phyloP scores from a whole-genome alignment of 2,329 filamentous ascomycete species.

The Monosporascus sp. region DNA sequence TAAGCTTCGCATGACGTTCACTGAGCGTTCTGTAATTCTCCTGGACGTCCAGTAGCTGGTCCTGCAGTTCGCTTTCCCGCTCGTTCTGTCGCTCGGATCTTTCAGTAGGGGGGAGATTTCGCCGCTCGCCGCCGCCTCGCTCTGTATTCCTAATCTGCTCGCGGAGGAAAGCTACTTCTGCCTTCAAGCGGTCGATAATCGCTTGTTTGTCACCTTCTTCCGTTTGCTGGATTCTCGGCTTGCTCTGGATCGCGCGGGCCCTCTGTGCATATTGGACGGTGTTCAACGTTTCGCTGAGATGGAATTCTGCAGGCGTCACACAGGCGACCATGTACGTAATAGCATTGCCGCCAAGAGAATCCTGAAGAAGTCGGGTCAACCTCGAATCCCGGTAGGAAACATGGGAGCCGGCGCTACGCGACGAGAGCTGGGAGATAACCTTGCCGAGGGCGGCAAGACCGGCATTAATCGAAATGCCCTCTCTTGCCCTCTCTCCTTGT shows the following conservation, averaged over 20 bases:
- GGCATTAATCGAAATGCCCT: slow-evolving; percentile 97
- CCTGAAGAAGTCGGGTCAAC: slow-evolving; percentile 88
- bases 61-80: slow-evolving; percentile 84
- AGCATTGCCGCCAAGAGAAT: slow-evolving; percentile 92
- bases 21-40: slow-evolving; percentile 92
- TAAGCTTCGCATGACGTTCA: slow-evolving; percentile 89
- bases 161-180: slow-evolving; percentile 87
- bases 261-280: slow-evolving; percentile 96
- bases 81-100: slow-evolving; percentile 74
- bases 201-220: slow-evolving; percentile 94
- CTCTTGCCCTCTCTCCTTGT: slow-evolving; percentile 86
- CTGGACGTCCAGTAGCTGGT: slow-evolving; percentile 85
- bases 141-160: slow-evolving; percentile 90
- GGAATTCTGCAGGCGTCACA: slow-evolving; percentile 93
- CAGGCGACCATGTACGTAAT: slow-evolving; percentile 99
- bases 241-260: slow-evolving; percentile 93
- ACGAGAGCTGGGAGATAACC: slow-evolving; percentile 96
- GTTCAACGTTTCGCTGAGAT: slow-evolving; percentile 94
- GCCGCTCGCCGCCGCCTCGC: slow-evolving; percentile 52
- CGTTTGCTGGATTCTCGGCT: slow-evolving; percentile 89
- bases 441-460: slow-evolving; percentile 93
- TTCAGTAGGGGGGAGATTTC: slow-evolving; percentile 56
- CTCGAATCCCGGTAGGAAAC: slow-evolving; percentile 99
- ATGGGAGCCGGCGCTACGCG: slow-evolving; percentile 78
- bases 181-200: slow-evolving; percentile 86